These are phyloP conservation scores for Lactarius psammicola DNA, from an alignment of 768 basidiomycete genomes.

Conservation along the genomic window DNA sequence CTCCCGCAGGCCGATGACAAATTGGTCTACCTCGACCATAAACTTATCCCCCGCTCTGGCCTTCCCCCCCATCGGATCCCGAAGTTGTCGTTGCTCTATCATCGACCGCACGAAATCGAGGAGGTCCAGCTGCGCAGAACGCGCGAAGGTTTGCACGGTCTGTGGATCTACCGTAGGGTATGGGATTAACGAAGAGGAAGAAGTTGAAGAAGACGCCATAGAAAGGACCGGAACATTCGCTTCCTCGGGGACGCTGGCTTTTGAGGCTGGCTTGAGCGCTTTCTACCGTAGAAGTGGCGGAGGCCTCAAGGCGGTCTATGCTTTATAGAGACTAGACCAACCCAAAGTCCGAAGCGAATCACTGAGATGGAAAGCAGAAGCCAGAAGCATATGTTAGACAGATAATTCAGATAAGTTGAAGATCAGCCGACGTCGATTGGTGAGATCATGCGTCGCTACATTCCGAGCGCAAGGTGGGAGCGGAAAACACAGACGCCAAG, in stretches of 20 bases:
- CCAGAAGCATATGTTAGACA: slow-evolving; percentile 21
- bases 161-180: slow-evolving; percentile 20
- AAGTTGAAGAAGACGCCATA: slow-evolving; percentile 24
- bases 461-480: slow-evolving; percentile 19
- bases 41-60: slow-evolving; percentile 24
- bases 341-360: slow-evolving; percentile 25
- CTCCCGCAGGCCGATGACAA: slow-evolving; percentile 26
- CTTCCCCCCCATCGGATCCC: slow-evolving; percentile 25
- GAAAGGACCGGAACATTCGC: slow-evolving; percentile 13
- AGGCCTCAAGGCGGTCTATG: slow-evolving; percentile 26
- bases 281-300: slow-evolving; percentile 13
- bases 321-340: slow-evolving; percentile 25
- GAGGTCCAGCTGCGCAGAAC: slow-evolving; percentile 20
- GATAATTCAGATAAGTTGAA: slow-evolving; percentile 25
- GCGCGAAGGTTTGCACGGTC: slow-evolving; percentile 20
- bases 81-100: slow-evolving; percentile 26
- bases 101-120: slow-evolving; percentile 27
- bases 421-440: slow-evolving; percentile 26
- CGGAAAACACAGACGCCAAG: slow-evolving; percentile 15
- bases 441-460: slow-evolving; percentile 25
- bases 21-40: slow-evolving; percentile 27
- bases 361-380: slow-evolving; percentile 27
- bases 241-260: slow-evolving; percentile 22
- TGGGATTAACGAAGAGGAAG: slow-evolving; percentile 19
- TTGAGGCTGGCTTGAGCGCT: slow-evolving; percentile 24